Base-by-base conservation (phyloP, 805 yeast genomes). In the Helenozyma rhizophorensis region DNA sequence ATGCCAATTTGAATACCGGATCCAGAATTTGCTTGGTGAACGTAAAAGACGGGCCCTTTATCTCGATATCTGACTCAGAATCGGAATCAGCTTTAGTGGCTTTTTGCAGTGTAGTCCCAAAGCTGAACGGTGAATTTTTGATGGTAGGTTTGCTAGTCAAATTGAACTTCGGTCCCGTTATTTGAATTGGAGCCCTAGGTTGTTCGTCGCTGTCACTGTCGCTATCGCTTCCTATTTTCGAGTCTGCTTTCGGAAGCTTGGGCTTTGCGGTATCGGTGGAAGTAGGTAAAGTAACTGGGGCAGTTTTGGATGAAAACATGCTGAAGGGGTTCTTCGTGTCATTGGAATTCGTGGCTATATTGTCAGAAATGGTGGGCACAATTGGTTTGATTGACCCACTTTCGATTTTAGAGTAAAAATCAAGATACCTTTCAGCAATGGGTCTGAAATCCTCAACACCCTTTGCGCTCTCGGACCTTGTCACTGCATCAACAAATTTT, bases 31-130 rank as follows among this genome's bases (percentile, higher is more conserved):
- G 47, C 37, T 65, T 65, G 38, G 54, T 55, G 45, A 66, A 65
- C 4, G 53, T 70, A 53, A 85, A 85, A 10, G 67, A 58, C 14
- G 95, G 94, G 1, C 94, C 94, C 54, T 83, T 75, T 18, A 82
- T 72, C 51, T 78, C 80, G 16, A 79, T 57, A 23, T 78, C 83
- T 14, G 78, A 77, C 21, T 78, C 84, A 1, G 75, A 67, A 27
- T 74, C 80, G 1, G 72, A 62, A 32, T 71, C 78, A 3, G 71
- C 62, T 25, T 47, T 53, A 9, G 45, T 46, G 23, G 42, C 38
- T 29, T 52, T 51, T 13, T 40, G 45, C 18, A 53, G 50, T 30
- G 60, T 55, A 5, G 62, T 56, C 7, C 62, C 62, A 39, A 65
- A 65, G 10, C 68, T 39, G 27, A 66, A 65, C 2, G 67, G 65